phyloP scores from a whole-genome alignment of 2,329 filamentous ascomycete species.

The Fusarium sororula region DNA sequence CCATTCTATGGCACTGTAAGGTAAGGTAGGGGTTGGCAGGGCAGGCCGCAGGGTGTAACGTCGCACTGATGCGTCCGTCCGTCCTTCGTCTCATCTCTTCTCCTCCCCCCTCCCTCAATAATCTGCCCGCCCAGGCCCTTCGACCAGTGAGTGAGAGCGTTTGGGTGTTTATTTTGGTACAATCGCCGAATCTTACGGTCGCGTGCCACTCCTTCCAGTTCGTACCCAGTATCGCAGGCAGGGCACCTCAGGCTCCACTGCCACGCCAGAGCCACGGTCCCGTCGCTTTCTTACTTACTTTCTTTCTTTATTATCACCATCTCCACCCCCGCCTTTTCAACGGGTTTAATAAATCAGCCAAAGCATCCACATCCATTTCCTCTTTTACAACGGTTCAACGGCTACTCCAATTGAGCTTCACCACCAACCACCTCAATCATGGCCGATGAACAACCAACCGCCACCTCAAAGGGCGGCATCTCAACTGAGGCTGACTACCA shows the following conservation, averaged over 20 bases:
- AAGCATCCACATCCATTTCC: neutral
- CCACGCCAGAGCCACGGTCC: neutral
- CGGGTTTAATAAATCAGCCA: constrained; percentile 20
- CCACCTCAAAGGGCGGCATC: constrained; percentile 3
- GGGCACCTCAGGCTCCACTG: neutral
- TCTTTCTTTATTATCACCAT: neutral
- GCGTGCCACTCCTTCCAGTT: constrained; percentile 1
- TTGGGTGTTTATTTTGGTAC: constrained; percentile 8
- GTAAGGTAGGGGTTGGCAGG: neutral
- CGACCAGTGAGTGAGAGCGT: neutral
- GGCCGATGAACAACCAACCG: constrained; percentile 15
- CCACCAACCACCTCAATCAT: neutral
- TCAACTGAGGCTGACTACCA: constrained; percentile 20
- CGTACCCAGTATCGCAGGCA: neutral
- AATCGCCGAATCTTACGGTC: constrained; percentile 10
- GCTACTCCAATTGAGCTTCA: neutral
- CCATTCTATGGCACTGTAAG: neutral
- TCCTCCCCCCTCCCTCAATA: neutral
- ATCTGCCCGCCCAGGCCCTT: neutral
- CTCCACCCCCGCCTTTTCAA: constrained; percentile 13
- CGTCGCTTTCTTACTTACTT: neutral
- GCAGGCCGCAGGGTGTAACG: neutral
- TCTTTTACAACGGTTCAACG: neutral
- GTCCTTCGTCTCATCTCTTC: constrained; percentile 6
- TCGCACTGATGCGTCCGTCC: constrained; percentile 18